phyloP scores from a whole-genome alignment of 225 moss, liverwort and hornwort genomes.

The Sphagnum contortum region DNA sequence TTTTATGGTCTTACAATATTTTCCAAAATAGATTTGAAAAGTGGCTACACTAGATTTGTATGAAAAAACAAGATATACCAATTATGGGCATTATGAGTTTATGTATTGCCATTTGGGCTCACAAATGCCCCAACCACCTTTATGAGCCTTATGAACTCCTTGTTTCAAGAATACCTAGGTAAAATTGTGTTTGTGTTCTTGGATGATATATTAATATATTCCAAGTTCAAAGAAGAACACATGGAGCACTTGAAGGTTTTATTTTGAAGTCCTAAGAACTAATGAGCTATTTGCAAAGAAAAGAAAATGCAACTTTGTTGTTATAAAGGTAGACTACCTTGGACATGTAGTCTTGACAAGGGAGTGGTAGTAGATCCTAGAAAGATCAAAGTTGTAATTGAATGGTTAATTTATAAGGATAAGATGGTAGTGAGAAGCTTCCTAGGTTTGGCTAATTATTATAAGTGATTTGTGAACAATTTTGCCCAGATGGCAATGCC shows the following conservation, averaged over 20 bases:
- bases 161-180: too few relatives aligned
- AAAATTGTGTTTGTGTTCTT: neutral
- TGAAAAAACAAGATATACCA: too few relatives aligned
- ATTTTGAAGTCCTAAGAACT: neutral
- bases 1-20: too few relatives aligned
- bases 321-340: neutral
- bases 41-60: too few relatives aligned
- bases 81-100: too few relatives aligned
- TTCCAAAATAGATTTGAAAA: too few relatives aligned
- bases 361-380: neutral
- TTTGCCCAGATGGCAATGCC: neutral
- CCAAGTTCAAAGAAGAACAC: neutral
- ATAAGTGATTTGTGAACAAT: neutral
- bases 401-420: neutral
- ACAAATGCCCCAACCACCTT: too few relatives aligned
- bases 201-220: neutral
- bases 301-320: neutral
- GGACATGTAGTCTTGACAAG: neutral
- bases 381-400: neutral
- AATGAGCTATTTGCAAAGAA: neutral
- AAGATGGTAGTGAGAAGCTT: neutral
- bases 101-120: too few relatives aligned
- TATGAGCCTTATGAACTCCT: too few relatives aligned
- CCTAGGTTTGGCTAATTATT: neutral
- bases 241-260: neutral